Conservation (phyloP, 169 alveolate species). For the Plasmodium gonderi region DNA sequence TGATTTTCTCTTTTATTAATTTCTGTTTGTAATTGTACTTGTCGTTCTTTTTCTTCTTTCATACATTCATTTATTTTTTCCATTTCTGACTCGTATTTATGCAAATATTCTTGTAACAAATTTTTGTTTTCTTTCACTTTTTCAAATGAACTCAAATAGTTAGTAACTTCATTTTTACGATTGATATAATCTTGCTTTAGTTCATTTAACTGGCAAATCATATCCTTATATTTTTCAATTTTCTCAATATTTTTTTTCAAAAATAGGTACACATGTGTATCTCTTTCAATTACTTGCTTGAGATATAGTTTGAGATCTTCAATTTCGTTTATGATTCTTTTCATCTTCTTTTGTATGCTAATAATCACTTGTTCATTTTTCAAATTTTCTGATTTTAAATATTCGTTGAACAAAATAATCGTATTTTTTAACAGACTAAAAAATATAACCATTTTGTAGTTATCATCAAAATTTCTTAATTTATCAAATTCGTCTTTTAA, state of each 20-base stretch:
- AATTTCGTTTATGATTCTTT: not conserved
- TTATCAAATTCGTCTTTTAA: constrained; percentile 77
- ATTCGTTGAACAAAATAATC: constrained; percentile 73
- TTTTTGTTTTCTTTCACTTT: constrained; percentile 57
- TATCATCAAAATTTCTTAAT: constrained; percentile 76
- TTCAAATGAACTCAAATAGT: constrained; percentile 26
- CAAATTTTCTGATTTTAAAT: constrained; percentile 62
- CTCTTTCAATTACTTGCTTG: constrained; percentile 26
- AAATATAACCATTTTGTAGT: constrained; percentile 78
- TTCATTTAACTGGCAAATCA: constrained; percentile 70
- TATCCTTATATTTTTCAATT: constrained; percentile 50
- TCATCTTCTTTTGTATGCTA: constrained; percentile 72
- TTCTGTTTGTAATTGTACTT: constrained; percentile 7
- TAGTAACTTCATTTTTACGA: not conserved
- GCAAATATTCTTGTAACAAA: constrained; percentile 27
- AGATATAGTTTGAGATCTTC: constrained; percentile 55
- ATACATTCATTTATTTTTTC: constrained; percentile 23
- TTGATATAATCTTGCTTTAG: not conserved
- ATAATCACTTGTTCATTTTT: constrained; percentile 77
- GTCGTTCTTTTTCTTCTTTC: constrained; percentile 11
- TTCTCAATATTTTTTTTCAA: constrained; percentile 62
- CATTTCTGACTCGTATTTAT: constrained; percentile 12
- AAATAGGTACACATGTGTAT: constrained; percentile 55
- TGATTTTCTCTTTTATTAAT: constrained; percentile 41
- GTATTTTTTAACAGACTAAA: constrained; percentile 71